These are phyloP conservation scores for Gossypium ekmanianum DNA, from an alignment of 345 rosid genomes.

Conservation along the genomic window DNA sequence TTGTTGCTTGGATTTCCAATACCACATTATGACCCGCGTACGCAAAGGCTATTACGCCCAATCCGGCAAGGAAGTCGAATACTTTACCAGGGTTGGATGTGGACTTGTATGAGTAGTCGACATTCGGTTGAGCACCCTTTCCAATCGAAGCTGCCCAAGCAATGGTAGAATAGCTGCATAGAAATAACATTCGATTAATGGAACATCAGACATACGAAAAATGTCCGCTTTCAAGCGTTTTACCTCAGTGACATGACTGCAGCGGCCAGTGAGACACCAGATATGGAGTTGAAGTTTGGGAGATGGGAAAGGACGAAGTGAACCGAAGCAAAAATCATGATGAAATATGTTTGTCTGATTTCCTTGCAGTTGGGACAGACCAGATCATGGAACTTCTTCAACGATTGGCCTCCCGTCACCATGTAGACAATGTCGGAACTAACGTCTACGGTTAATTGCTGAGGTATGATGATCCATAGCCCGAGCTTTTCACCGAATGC, in stretches of 20 bases:
- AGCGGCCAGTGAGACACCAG: slow-evolving; percentile 59
- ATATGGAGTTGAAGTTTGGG: slow-evolving; percentile 73
- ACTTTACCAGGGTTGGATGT: slow-evolving; percentile 29
- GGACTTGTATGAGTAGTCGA: slow-evolving; percentile 51
- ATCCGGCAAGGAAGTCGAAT: slow-evolving; percentile 60
- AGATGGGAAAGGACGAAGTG: slow-evolving; percentile 71
- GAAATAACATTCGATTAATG: neutral
- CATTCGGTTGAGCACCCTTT: slow-evolving; percentile 44
- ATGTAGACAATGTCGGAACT: slow-evolving; percentile 65
- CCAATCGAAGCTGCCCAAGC: slow-evolving; percentile 54
- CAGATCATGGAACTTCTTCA: slow-evolving; percentile 59
- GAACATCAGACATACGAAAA: neutral
- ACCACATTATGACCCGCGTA: slow-evolving; percentile 86
- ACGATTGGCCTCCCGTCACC: slow-evolving; percentile 81
- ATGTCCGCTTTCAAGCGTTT: neutral
- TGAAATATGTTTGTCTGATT: slow-evolving; percentile 54
- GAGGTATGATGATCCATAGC: slow-evolving; percentile 75
- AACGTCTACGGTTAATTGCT: slow-evolving; percentile 66
- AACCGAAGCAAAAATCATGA: slow-evolving; percentile 63
- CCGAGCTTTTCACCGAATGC: slow-evolving; percentile 85
- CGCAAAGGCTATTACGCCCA: slow-evolving; percentile 80
- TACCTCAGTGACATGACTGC: slow-evolving; percentile 83
- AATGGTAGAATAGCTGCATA: slow-evolving; percentile 62
- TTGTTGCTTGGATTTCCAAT: slow-evolving; percentile 86
- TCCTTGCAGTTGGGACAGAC: slow-evolving; percentile 47